These are phyloP conservation scores for Aurantiochytrium sp. DNA, from an alignment of 108 stramenopile species.

Conservation along the genomic window DNA sequence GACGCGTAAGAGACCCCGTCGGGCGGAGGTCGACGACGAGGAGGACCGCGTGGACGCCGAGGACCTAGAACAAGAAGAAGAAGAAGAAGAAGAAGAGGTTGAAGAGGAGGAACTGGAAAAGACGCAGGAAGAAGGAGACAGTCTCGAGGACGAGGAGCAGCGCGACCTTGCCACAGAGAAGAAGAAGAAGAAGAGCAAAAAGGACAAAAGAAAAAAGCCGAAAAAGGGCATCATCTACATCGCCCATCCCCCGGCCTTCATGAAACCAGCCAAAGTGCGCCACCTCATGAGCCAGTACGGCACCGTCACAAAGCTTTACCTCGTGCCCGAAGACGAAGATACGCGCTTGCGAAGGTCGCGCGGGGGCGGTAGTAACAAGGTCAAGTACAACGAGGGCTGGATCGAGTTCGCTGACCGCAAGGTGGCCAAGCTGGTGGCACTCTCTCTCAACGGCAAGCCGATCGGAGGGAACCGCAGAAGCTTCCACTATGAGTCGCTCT, in stretches of 20 bases:
- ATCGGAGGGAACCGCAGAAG: slow-evolving; percentile 41
- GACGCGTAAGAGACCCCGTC: too few species aligned
- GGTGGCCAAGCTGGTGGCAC: slow-evolving; percentile 70
- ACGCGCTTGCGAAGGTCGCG: slow-evolving; percentile 66
- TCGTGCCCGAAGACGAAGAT: slow-evolving; percentile 79
- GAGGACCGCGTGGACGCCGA: neutral
- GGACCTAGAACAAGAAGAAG: neutral
- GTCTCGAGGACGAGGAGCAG: too few species aligned
- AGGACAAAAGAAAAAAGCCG: slow-evolving; percentile 30
- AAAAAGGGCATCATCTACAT: slow-evolving; percentile 83
- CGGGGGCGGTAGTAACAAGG: slow-evolving; percentile 56
- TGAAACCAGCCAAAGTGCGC: slow-evolving; percentile 87
- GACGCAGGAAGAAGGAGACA: neutral
- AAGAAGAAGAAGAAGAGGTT: slow-evolving; percentile 26
- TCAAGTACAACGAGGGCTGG: slow-evolving; percentile 90
- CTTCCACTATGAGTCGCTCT: slow-evolving; percentile 65
- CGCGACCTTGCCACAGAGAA: neutral
- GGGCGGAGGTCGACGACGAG: too few species aligned
- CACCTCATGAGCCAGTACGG: slow-evolving; percentile 78
- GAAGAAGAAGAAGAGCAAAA: neutral
- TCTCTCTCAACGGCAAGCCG: slow-evolving; percentile 69
- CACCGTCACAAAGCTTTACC: slow-evolving; percentile 74
- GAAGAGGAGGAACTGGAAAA: slow-evolving; percentile 25
- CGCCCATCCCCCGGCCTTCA: slow-evolving; percentile 83
- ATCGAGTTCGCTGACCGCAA: slow-evolving; percentile 84